Percentiles rank a stretch among this genome's conserved stretches.
Evolutionary conservation across 805 yeast species (phyloP).

Genomic region (Pichia californica): DNA sequence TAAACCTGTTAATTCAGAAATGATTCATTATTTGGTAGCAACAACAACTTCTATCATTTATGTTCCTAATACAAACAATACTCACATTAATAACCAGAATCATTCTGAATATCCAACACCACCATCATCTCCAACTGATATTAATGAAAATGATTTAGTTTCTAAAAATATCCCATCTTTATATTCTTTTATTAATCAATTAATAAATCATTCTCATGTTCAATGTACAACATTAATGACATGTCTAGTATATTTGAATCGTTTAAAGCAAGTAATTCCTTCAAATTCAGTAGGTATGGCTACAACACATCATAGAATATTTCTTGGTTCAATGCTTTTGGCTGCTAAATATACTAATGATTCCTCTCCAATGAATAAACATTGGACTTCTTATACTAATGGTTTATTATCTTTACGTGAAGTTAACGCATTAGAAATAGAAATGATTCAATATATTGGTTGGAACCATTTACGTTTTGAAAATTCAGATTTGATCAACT

Average conservation of each 20-base stretch:
- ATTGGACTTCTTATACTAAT: conserved; percentile 91
- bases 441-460: conserved; percentile 70
- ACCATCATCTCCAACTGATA: conserved; percentile 32
- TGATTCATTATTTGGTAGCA: conserved; percentile 52
- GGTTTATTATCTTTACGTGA: conserved; percentile 73
- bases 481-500: conserved; percentile 61
- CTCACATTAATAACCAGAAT: conserved; percentile 19
- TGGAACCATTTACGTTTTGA: conserved; percentile 72
- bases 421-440: conserved; percentile 88
- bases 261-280: conserved; percentile 72
- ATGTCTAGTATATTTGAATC: conserved; percentile 73
- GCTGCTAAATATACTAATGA: conserved; percentile 94
- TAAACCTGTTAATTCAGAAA: conserved; percentile 49
- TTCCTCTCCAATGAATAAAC: conserved; percentile 90
- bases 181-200: conserved; percentile 57
- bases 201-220: conserved; percentile 79
- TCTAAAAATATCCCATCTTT: conserved; percentile 41
- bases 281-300: conserved; percentile 86
- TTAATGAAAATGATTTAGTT: conserved; percentile 5
- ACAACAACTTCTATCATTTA: conserved; percentile 52
- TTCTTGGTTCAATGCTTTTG: conserved; percentile 78
- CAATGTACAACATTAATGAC: conserved; percentile 96
- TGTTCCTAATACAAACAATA: conserved; percentile 30
- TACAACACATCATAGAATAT: conserved; percentile 89
- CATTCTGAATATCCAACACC: conserved; percentile 30